A percentile compares a stretch with the other conserved stretches of the same genome.
These are phyloP conservation scores for Butyriboletus loyo DNA, from an alignment of 768 basidiomycete genomes.

Conservation along the genomic window DNA sequence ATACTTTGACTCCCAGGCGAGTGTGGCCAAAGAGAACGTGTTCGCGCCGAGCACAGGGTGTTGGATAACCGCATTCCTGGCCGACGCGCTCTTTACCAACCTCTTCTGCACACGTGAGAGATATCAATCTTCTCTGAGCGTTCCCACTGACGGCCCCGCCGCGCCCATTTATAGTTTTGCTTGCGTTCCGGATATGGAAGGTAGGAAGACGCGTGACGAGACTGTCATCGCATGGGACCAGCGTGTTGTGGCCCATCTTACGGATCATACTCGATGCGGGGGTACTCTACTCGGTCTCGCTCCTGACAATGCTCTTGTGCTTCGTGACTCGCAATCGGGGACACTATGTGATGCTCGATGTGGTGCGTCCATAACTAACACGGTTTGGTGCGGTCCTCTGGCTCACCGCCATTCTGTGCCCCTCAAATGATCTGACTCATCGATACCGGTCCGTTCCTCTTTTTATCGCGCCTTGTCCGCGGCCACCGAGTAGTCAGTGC, in stretches of 20 bases:
- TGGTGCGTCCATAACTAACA: conserved; percentile 5
- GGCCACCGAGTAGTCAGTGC: neutral
- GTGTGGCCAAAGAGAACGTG: conserved; percentile 6
- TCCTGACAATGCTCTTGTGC: conserved; percentile 21
- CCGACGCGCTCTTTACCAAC: conserved; percentile 20
- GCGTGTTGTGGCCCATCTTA: conserved; percentile 14
- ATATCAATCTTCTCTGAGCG: neutral
- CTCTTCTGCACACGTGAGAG: conserved; percentile 18
- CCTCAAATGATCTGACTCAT: neutral
- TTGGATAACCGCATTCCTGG: conserved; percentile 25
- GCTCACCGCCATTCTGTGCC: neutral
- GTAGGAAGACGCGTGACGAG: conserved; percentile 8
- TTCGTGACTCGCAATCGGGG: conserved; percentile 21
- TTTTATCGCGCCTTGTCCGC: neutral
- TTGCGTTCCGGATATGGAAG: conserved; percentile 26
- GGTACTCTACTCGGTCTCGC: conserved; percentile 20
- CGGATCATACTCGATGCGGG: conserved; percentile 25
- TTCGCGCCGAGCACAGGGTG: conserved; percentile 14
- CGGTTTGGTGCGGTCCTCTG: neutral
- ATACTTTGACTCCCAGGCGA: conserved; percentile 13
- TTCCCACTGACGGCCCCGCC: neutral
- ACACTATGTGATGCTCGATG: conserved; percentile 22
- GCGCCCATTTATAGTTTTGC: conserved; percentile 9
- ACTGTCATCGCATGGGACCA: neutral
- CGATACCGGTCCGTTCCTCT: neutral